phyloP scores from a whole-genome alignment of 1,139 yeast genomes.

The Candida sp. region DNA sequence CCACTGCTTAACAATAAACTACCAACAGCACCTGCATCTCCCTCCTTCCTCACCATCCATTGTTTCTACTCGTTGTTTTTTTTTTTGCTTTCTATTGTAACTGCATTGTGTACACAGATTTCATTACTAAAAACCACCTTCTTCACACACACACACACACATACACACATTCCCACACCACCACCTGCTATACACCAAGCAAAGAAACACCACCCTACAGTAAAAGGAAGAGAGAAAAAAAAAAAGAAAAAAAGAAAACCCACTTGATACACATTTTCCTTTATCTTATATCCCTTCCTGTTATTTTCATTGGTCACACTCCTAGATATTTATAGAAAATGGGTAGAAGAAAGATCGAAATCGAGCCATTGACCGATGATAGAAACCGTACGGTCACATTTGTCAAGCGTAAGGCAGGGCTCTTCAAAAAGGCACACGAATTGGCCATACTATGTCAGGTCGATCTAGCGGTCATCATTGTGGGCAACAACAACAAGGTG shows the following conservation, averaged over 20 bases:
- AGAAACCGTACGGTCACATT: constrained; percentile 89
- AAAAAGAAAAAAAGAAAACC: background rate
- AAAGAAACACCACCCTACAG: too few species aligned
- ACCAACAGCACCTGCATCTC: background rate
- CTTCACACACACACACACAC: constrained; percentile 1
- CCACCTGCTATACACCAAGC: too few species aligned
- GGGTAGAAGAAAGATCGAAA: constrained; percentile 98
- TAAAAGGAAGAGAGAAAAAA: background rate
- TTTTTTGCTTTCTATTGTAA: background rate
- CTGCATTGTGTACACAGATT: background rate
- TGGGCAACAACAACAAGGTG: constrained; percentile 82
- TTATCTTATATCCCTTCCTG: background rate
- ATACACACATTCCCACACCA: background rate
- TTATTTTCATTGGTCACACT: background rate
- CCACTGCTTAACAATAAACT: background rate
- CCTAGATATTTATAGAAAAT: constrained; percentile 32
- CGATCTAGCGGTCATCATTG: constrained; percentile 87
- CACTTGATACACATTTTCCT: background rate
- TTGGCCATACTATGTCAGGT: constrained; percentile 91
- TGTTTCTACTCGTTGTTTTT: background rate
- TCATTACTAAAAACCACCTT: background rate
- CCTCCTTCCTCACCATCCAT: background rate
- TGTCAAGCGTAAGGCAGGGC: constrained; percentile 92
- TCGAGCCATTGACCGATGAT: constrained; percentile 90
- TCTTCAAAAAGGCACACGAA: constrained; percentile 96